Evolutionary conservation across 192 early-diverging fungal genomes (phyloP).

Genomic region (Phycomyces blakesleeanus): DNA sequence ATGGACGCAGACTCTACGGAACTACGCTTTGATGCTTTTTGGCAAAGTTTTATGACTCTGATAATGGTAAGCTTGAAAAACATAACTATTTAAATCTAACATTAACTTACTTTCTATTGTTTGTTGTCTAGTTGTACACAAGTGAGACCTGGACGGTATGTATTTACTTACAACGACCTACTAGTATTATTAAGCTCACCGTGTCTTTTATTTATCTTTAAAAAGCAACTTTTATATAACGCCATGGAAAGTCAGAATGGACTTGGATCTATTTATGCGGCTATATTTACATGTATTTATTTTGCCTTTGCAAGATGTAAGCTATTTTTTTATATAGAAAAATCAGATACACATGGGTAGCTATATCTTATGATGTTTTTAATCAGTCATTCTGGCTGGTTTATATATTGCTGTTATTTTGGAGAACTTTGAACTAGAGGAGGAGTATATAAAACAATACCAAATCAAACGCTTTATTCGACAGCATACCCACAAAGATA

Average conservation of each 20-base stretch:
- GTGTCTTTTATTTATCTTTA: background rate
- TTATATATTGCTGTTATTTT: constrained; percentile 56
- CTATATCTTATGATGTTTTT: background rate
- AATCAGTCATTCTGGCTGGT: constrained; percentile 45
- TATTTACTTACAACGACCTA: no score
- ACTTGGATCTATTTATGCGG: constrained; percentile 38
- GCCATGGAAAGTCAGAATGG: constrained; percentile 38
- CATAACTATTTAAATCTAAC: background rate
- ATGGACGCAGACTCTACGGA: background rate
- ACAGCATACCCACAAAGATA: constrained; percentile 8
- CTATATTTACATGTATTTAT: constrained; percentile 38
- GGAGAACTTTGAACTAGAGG: constrained; percentile 57
- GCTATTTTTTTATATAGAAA: constrained; percentile 9
- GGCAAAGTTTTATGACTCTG: constrained; percentile 25
- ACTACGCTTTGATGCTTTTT: constrained; percentile 34
- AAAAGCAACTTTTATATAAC: constrained; percentile 46
- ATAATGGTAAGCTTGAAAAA: constrained; percentile 15
- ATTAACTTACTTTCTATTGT: background rate
- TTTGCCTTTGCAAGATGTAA: constrained; percentile 53
- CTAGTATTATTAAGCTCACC: no score
- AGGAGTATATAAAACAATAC: constrained; percentile 37
- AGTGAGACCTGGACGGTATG: constrained; percentile 36
- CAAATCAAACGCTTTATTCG: constrained; percentile 32
- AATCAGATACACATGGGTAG: no score
- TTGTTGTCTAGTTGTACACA: constrained; percentile 22